These are phyloP conservation scores for Lophiostoma macrostomum DNA, from an alignment of 495 filamentous ascomycete genomes.

Conservation along the genomic window DNA sequence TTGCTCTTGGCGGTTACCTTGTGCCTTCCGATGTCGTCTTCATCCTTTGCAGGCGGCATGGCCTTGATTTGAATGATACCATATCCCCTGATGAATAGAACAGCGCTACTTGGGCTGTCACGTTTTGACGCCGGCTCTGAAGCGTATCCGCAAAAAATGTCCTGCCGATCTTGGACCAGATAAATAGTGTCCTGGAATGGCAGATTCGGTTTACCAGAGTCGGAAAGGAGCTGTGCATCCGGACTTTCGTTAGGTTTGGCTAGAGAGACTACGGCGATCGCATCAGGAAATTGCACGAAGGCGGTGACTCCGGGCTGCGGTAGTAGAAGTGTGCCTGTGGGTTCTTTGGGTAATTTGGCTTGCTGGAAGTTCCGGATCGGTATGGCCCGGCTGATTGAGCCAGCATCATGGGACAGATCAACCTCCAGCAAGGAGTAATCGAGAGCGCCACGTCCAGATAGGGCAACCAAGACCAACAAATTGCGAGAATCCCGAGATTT, in stretches of 20 bases:
- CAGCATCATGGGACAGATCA: constrained; percentile 24
- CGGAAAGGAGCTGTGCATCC: constrained; percentile 65
- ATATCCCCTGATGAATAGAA: constrained; percentile 74
- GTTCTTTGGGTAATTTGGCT: constrained; percentile 43
- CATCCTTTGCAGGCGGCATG: constrained; percentile 47
- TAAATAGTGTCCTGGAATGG: constrained; percentile 82
- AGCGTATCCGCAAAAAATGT: constrained; percentile 48
- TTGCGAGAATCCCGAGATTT: constrained; percentile 19
- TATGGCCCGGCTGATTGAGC: constrained; percentile 48
- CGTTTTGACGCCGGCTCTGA: constrained; percentile 42
- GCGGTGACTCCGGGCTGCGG: constrained; percentile 74
- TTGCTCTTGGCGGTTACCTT: constrained; percentile 76
- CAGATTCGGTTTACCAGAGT: constrained; percentile 54
- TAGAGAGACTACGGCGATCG: constrained; percentile 72
- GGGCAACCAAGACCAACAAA: constrained; percentile 32
- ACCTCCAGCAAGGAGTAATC: constrained; percentile 45
- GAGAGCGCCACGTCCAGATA: constrained; percentile 6
- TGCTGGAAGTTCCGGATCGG: constrained; percentile 59
- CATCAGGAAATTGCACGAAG: constrained; percentile 75
- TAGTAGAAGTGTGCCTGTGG: constrained; percentile 64
- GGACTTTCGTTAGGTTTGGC: constrained; percentile 57
- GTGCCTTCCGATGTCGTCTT: constrained; percentile 40
- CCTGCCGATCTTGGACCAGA: constrained; percentile 62
- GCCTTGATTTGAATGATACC: constrained; percentile 75
- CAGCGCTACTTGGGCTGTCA: constrained; percentile 57